Percentiles rank a stretch among this genome's conserved stretches.
Conservation (phyloP, 305 asterid species). For the Salvia sclarea region DNA sequence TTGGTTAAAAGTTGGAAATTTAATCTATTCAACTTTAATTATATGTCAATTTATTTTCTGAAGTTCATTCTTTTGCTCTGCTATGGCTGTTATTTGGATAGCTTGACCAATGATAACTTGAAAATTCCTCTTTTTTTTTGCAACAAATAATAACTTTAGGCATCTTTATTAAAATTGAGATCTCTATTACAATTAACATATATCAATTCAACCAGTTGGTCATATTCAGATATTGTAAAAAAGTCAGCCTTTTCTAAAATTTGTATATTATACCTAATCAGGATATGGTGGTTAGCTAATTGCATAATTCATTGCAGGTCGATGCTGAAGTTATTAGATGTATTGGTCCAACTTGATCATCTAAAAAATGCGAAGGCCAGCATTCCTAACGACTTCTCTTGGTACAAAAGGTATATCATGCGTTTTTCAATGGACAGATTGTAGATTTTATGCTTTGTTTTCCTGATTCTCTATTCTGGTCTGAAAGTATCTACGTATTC, state of each 20-base stretch:
- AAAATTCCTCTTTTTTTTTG: not conserved
- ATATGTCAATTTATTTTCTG: not conserved
- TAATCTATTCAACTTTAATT: slow-evolving; percentile 5
- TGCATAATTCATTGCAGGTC: slow-evolving; percentile 67
- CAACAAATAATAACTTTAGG: too few species aligned
- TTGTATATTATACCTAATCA: slow-evolving; percentile 15
- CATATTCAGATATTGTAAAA: not conserved
- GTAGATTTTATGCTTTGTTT: not conserved
- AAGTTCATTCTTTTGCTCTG: slow-evolving; percentile 1
- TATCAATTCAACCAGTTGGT: slow-evolving; percentile 2
- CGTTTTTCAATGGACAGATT: not conserved
- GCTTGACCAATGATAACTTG: slow-evolving; percentile 2
- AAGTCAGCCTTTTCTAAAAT: slow-evolving; percentile 1
- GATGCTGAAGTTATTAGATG: slow-evolving; percentile 91
- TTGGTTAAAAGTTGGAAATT: not conserved
- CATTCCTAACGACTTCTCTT: slow-evolving; percentile 97
- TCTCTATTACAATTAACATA: not conserved
- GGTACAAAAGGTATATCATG: slow-evolving; percentile 89
- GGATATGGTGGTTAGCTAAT: slow-evolving; percentile 4
- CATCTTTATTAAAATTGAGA: not conserved
- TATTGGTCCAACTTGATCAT: slow-evolving; percentile 95
- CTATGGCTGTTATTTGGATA: not conserved
- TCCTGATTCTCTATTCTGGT: slow-evolving; percentile 13
- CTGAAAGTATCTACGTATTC: slow-evolving; percentile 2
- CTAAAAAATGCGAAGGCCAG: slow-evolving; percentile 98